These are phyloP conservation scores for Chalara sp. DNA, from an alignment of 2,329 filamentous ascomycete species.

Conservation along the genomic window DNA sequence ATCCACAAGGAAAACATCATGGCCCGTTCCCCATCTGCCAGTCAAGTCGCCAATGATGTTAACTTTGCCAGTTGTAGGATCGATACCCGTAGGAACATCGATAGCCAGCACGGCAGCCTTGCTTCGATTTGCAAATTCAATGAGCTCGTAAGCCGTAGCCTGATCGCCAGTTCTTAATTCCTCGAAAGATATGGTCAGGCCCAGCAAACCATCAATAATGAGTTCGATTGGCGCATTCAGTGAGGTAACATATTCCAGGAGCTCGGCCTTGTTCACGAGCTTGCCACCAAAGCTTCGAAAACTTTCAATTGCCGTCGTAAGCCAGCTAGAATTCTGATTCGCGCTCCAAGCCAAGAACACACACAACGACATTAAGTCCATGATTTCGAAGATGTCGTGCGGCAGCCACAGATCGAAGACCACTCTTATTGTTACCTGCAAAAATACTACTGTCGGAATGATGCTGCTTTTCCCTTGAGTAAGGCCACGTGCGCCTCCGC, in stretches of 20 bases:
- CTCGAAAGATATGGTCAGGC: conserved; percentile 81
- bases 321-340: conserved; percentile 74
- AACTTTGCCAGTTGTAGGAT: conserved; percentile 66
- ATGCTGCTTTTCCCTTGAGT: conserved; percentile 29
- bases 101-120: conserved; percentile 78
- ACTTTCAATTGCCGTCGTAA: conserved; percentile 76
- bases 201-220: conserved; percentile 83
- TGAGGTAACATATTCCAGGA: conserved; percentile 53
- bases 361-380: conserved; percentile 72
- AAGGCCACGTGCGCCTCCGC: conserved; percentile 30
- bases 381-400: conserved; percentile 83
- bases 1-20: too few relatives aligned
- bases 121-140: conserved; percentile 88
- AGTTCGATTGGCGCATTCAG: conserved; percentile 64
- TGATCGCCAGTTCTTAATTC: conserved; percentile 79
- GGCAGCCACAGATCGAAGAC: conserved; percentile 76
- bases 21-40: too few relatives aligned
- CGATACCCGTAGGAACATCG: conserved; percentile 86
- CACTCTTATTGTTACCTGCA: conserved; percentile 92
- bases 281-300: conserved; percentile 78
- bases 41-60: conserved; percentile 41
- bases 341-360: conserved; percentile 77
- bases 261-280: conserved; percentile 54
- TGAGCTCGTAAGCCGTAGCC: conserved; percentile 78
- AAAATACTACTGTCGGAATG: conserved; percentile 55